Percentiles rank a stretch among this genome's conserved stretches.
Conservation (phyloP, 768 basidiomycete genomes). For the Pleurotus sapidus region DNA sequence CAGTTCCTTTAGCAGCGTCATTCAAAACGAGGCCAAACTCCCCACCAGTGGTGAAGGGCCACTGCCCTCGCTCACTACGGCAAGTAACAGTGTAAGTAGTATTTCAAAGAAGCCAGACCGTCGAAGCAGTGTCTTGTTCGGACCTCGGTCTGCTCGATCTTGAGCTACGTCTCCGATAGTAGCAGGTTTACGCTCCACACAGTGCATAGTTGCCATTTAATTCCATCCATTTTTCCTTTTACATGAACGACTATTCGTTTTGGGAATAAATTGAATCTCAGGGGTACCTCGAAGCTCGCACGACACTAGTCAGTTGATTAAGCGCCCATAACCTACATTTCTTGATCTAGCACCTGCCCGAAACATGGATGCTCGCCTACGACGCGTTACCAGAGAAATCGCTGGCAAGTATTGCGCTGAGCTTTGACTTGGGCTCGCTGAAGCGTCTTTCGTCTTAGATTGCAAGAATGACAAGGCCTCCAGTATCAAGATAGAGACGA, state of each 20-base stretch:
- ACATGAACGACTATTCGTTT: no score
- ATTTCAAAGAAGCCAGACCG: no score
- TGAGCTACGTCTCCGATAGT: no score
- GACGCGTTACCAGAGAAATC: slow-evolving; percentile 94
- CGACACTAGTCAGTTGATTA: not conserved
- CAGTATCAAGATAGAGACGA: slow-evolving; percentile 79
- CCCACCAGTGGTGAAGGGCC: not conserved
- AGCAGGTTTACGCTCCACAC: no score
- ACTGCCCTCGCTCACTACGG: no score
- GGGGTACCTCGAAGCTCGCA: not conserved
- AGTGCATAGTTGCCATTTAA: no score
- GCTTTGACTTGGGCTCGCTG: no score
- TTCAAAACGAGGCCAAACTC: not conserved
- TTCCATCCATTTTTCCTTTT: no score
- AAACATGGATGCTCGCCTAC: slow-evolving; percentile 81
- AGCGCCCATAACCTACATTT: not conserved
- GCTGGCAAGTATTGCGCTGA: slow-evolving; percentile 45
- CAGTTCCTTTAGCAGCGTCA: not conserved
- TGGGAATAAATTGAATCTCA: no score
- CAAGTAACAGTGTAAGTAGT: no score
- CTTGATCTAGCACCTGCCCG: not conserved
- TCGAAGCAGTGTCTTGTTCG: no score
- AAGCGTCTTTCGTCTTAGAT: slow-evolving; percentile 40
- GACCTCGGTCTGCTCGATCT: no score
- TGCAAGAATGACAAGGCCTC: slow-evolving; percentile 95